Evolutionary conservation across 139 green algal species (phyloP), one percentile per base, ranked within the genome.

Genomic region (Chlamydomonas sp.): DNA sequence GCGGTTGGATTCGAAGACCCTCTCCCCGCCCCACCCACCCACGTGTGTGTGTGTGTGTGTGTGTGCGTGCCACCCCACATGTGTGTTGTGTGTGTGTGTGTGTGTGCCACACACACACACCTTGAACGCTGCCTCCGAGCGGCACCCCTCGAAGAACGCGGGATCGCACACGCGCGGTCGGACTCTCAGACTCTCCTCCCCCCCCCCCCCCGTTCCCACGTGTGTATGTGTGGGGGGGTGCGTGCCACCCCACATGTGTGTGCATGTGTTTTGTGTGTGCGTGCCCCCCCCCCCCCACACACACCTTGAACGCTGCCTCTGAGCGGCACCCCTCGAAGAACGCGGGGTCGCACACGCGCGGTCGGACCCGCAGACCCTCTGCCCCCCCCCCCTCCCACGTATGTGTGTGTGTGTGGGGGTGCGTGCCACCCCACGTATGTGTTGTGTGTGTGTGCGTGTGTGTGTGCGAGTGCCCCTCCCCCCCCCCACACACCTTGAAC

Each of bases 291-390:
- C n/a, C n/a, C n/a, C n/a, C n/a, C n/a, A n/a, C n/a, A n/a, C n/a
- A n/a, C n/a, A n/a, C n/a, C n/a, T n/a, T 73, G 50, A 73, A 73
- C 1, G 67, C 2, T 13, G 13, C 35, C 54, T 67, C 54, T 1
- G n/a, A 22, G 0, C 37, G 13, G 3, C 63, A 49, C 2, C 75
- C 85, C 69, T 92, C 79, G 57, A 87, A 85, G 70, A 89, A 92
- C 0, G 73, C 65, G 3, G 48, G 33, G 57, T 78, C 71, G 13
- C 59, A 61, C n/a, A 87, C n/a, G n/a, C 24, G 2, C 83, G 83
- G 75, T 89, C 83, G 36, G 54, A 64, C 57, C 67, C 73, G 65
- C 65, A 72, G 5, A 77, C 73, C 26, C 69, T 63, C 16, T 34
- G 34, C 71, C 75, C 78, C 74, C 84, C 84, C 35, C 76, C 73